Evolutionary conservation across 2,329 filamentous ascomycete genomes (phyloP).

Genomic region (Diaporthe citri): DNA sequence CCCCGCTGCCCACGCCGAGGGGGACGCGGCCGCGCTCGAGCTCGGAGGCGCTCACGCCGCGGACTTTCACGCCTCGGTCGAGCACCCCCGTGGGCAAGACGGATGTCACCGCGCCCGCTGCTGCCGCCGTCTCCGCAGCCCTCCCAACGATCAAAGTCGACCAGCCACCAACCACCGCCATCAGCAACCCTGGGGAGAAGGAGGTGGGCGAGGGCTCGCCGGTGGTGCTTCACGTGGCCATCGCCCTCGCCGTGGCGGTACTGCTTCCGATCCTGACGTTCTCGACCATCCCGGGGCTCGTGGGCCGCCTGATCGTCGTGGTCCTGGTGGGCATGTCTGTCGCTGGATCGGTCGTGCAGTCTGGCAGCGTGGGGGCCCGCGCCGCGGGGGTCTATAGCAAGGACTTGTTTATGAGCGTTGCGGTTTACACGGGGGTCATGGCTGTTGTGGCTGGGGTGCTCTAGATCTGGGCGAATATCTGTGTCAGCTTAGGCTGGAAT

Average conservation of each 20-base stretch:
- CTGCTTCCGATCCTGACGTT: slow-evolving; percentile 71
- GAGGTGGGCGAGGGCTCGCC: background rate
- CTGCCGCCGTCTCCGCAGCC: background rate
- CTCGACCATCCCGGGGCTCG: slow-evolving; percentile 66
- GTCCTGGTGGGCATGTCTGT: slow-evolving; percentile 59
- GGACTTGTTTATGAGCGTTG: slow-evolving; percentile 17
- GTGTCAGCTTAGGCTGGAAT: too few species aligned
- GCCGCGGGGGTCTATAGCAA: background rate
- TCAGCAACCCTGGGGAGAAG: background rate
- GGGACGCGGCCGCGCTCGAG: background rate
- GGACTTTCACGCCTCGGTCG: background rate
- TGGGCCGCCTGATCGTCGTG: slow-evolving; percentile 69
- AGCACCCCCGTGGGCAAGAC: background rate
- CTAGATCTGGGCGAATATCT: background rate
- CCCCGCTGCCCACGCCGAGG: background rate
- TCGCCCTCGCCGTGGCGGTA: slow-evolving; percentile 63
- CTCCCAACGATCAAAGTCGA: slow-evolving; percentile 2
- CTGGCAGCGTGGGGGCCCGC: background rate
- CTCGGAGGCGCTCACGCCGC: background rate
- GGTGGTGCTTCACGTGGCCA: slow-evolving; percentile 50
- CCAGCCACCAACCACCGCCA: background rate
- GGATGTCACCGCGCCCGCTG: background rate
- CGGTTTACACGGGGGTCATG: slow-evolving; percentile 32
- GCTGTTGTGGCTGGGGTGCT: slow-evolving; percentile 27
- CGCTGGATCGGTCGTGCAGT: slow-evolving; percentile 14